phyloP scores from a whole-genome alignment of 768 basidiomycete species.

The Roridomyces roridus region DNA sequence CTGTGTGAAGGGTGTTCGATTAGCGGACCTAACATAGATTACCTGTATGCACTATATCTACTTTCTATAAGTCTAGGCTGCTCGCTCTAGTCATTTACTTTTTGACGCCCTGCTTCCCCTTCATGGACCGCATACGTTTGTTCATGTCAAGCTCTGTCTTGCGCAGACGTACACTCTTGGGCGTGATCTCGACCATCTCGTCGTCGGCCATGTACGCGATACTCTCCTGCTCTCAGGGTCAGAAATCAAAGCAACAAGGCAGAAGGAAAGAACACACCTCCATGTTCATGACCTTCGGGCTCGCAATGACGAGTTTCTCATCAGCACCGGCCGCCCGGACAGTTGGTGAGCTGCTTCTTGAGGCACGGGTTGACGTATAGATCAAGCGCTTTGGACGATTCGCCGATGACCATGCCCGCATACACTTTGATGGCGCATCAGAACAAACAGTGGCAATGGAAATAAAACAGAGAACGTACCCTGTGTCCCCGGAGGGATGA shows the following conservation, averaged over 20 bases:
- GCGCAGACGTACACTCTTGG: conserved; percentile 46
- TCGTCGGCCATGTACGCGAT: conserved; percentile 57
- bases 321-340: conserved; percentile 54
- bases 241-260: not conserved
- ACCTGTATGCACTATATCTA: no score
- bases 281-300: conserved; percentile 48
- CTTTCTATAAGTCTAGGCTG: no score
- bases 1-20: not conserved
- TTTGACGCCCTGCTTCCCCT: conserved; percentile 29
- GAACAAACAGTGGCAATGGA: not conserved
- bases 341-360: conserved; percentile 58
- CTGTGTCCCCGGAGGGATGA: conserved; percentile 49
- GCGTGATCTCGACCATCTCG: conserved; percentile 55
- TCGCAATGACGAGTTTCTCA: conserved; percentile 54
- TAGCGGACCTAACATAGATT: no score
- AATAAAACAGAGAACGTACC: conserved; percentile 32
- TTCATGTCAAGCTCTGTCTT: conserved; percentile 47
- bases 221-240: conserved; percentile 28
- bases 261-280: conserved; percentile 33
- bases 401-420: conserved; percentile 59
- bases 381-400: conserved; percentile 51
- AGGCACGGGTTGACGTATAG: conserved; percentile 54
- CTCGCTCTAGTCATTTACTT: conserved; percentile 10
- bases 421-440: conserved; percentile 39
- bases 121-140: conserved; percentile 37